Base-by-base conservation (phyloP, 805 yeast genomes). In the Wickerhamomyces kurtzmanii region DNA sequence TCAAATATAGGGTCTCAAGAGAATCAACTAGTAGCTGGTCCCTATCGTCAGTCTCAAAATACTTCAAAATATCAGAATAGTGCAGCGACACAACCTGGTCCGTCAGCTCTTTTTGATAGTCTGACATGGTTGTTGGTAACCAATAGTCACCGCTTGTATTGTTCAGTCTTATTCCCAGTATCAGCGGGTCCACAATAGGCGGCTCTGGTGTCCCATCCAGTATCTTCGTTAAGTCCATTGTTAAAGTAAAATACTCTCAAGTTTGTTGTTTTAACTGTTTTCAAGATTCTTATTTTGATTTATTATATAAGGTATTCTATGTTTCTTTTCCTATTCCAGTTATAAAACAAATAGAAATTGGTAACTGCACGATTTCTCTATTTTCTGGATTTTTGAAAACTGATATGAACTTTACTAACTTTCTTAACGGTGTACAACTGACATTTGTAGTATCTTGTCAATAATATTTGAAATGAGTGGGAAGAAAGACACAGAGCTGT, bases 51-150 rank as follows among this genome's bases (percentile, higher is more conserved):
- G 65, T 55, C 48, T 85, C 94, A 45, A 83, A 86, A 49, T 79
- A 87, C 53, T 85, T 77, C 41, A 89, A 60, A 32, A 89, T 85
- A 47, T 87, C 97, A 19, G 89, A 74, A 49, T 87, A 89, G 53
- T 89, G 97, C 22, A 86, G 60, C 2, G 94, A 82, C 9, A 89
- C 82, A 17, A 91, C 86, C 48, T 86, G 95, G 51, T 89, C 94
- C 8, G 87, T 83, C 29, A 89, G 62, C 43, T 86, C 91, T 43
- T 76, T 79, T 49, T 89, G 97, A 40, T 82, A 82, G 36, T 80
- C 84, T 30, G 78, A 71, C 75, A 86, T 71, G 4, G 94, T 87
- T 6, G 89, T 77, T 1, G 93, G 81, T 16, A 86, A 57, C 49
- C 74, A 69, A 49, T 83, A 85, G 37, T 80, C 93, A 9, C 85